These are phyloP conservation scores for Plantago ovata DNA, from an alignment of 257 asterid species.

Conservation along the genomic window DNA sequence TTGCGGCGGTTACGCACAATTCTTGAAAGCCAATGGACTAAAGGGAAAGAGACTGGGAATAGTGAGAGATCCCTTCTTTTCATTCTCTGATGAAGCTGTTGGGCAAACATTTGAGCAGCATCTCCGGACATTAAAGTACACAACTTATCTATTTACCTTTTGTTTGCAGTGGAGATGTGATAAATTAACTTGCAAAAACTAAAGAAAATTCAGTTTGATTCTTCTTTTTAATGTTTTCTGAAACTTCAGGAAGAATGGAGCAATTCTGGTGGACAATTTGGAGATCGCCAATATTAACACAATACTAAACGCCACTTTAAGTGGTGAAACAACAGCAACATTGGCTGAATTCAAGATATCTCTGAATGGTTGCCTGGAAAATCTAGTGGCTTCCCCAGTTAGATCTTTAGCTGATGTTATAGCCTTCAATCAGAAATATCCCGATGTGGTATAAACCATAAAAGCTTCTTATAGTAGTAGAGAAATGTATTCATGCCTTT, in stretches of 20 bases:
- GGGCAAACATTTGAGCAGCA: constrained; percentile 22
- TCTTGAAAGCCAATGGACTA: constrained; percentile 54
- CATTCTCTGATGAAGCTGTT: background rate
- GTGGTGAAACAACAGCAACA: constrained; percentile 44
- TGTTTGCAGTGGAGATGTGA: no score
- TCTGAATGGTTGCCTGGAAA: constrained; percentile 37
- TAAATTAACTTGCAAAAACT: no score
- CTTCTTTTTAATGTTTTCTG: no score
- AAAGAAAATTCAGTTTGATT: background rate
- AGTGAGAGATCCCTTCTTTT: constrained; percentile 38
- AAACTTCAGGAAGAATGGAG: constrained; percentile 47
- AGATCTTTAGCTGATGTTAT: constrained; percentile 52
- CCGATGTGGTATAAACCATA: constrained; percentile 35
- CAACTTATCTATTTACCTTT: background rate
- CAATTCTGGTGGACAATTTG: constrained; percentile 37
- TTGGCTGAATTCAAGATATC: constrained; percentile 56
- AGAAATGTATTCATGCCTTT: no score
- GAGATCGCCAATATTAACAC: constrained; percentile 39
- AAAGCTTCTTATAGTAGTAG: no score
- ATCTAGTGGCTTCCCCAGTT: constrained; percentile 39
- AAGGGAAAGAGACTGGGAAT: constrained; percentile 65
- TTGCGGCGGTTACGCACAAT: constrained; percentile 48
- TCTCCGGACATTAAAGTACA: constrained; percentile 35
- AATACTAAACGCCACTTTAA: constrained; percentile 33
- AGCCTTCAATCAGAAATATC: constrained; percentile 48